Percentiles rank a stretch among this genome's conserved stretches.
Conservation (phyloP, 139 green algal species). For the Deuterostichococcus epilithicus region DNA sequence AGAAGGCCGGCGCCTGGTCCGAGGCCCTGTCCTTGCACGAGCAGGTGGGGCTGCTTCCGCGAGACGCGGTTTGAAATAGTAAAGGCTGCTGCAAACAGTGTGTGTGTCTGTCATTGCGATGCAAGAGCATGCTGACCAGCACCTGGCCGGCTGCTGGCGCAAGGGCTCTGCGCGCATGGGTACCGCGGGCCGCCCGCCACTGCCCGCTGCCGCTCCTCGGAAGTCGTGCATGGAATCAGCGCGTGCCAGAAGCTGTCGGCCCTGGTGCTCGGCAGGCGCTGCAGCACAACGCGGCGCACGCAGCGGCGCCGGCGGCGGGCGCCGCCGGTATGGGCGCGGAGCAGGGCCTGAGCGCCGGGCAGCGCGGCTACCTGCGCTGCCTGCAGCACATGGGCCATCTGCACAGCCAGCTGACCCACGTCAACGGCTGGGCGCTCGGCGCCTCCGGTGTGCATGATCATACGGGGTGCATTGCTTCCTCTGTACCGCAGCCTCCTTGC, state of each 20-base stretch:
- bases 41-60: slow-evolving; percentile 18
- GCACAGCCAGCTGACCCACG: slow-evolving; percentile 70
- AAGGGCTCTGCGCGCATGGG: no score
- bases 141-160: not conserved
- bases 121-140: not conserved
- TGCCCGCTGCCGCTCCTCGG: no score
- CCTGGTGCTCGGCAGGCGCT: slow-evolving; percentile 13
- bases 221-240: no score
- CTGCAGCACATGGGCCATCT: slow-evolving; percentile 77
- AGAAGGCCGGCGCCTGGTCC: slow-evolving; percentile 84
- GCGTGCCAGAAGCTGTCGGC: no score
- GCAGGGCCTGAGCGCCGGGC: slow-evolving; percentile 24
- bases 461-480: slow-evolving; percentile 34
- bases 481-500: slow-evolving; percentile 3
- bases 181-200: no score
- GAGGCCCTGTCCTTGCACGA: slow-evolving; percentile 87
- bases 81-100: not conserved
- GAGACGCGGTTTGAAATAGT: not conserved
- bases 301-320: no score
- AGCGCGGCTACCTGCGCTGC: slow-evolving; percentile 59
- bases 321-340: not conserved
- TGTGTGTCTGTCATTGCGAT: not conserved
- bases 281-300: slow-evolving; percentile 11
- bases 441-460: slow-evolving; percentile 13
- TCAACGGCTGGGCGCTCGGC: slow-evolving; percentile 40